Percentiles rank a stretch among this genome's conserved stretches.
Evolutionary conservation across 106 monocot species (phyloP).

Genomic region (Xerophyta viscosa): DNA sequence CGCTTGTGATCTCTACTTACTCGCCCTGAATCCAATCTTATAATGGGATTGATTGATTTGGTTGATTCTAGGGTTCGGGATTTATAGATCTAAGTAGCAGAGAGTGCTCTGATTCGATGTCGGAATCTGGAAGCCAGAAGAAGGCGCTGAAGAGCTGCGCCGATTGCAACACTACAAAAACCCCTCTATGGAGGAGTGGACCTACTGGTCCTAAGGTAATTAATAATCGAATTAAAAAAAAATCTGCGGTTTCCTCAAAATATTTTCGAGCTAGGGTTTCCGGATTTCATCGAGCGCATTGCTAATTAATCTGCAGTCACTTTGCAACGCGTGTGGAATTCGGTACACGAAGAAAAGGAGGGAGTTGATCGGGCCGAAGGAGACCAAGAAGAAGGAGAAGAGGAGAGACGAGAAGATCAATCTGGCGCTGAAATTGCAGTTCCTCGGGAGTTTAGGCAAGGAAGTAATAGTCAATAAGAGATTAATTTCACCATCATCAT

Average conservation of each 20-base stretch:
- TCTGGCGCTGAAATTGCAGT: not conserved
- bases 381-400: not conserved
- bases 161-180: slow-evolving; percentile 36
- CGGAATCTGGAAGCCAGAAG: slow-evolving; percentile 1
- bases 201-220: slow-evolving; percentile 37
- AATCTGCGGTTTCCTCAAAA: too few relatives aligned
- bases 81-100: slow-evolving; percentile 9
- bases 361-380: not conserved
- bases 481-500: not conserved
- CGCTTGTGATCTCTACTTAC: not conserved
- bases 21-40: not conserved
- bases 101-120: slow-evolving; percentile 1
- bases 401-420: slow-evolving; percentile 10
- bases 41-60: not conserved
- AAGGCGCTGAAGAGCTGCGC: slow-evolving; percentile 25
- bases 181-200: slow-evolving; percentile 42
- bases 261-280: too few relatives aligned
- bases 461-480: slow-evolving; percentile 15
- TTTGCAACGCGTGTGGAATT: slow-evolving; percentile 48
- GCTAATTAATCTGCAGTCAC: slow-evolving; percentile 20
- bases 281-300: not conserved
- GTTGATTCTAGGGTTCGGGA: slow-evolving; percentile 7
- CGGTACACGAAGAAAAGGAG: slow-evolving; percentile 33
- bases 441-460: slow-evolving; percentile 11
- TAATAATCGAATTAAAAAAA: not conserved